Percentiles rank a stretch among this genome's conserved stretches.
Evolutionary conservation across 257 asterid species (phyloP).

Genomic region (Fraxinus anomala): DNA sequence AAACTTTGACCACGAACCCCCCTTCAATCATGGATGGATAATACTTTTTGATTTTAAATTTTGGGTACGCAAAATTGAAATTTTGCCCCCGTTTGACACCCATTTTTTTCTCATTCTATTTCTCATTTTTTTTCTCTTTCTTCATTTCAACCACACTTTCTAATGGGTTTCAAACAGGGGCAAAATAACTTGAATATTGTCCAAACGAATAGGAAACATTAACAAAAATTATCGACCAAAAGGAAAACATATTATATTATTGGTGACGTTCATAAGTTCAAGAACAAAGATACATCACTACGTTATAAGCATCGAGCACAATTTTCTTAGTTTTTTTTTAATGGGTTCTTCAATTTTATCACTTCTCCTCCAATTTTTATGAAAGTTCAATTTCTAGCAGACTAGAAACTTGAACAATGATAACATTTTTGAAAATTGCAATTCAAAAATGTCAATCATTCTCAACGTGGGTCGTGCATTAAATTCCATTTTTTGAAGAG

Average conservation of each 20-base stretch:
- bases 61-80: neutral
- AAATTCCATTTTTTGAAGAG: neutral
- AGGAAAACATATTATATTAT: too few species aligned
- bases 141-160: too few species aligned
- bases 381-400: conserved; percentile 22
- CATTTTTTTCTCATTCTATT: too few species aligned
- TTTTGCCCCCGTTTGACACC: too few species aligned
- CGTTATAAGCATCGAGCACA: neutral
- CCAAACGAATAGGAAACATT: too few species aligned
- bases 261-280: neutral
- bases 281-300: neutral
- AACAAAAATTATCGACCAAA: neutral
- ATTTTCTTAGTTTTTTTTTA: neutral
- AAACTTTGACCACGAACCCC: conserved; percentile 38
- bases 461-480: conserved; percentile 29
- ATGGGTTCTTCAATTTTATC: conserved; percentile 28
- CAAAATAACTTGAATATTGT: neutral
- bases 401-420: neutral
- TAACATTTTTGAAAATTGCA: conserved; percentile 3
- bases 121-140: too few species aligned
- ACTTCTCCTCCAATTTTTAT: conserved; percentile 21
- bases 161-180: too few species aligned
- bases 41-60: neutral
- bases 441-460: conserved; percentile 15
- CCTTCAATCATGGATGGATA: neutral